Conservation (phyloP, 2,329 filamentous ascomycete genomes). For the Chaetomium globosum region DNA sequence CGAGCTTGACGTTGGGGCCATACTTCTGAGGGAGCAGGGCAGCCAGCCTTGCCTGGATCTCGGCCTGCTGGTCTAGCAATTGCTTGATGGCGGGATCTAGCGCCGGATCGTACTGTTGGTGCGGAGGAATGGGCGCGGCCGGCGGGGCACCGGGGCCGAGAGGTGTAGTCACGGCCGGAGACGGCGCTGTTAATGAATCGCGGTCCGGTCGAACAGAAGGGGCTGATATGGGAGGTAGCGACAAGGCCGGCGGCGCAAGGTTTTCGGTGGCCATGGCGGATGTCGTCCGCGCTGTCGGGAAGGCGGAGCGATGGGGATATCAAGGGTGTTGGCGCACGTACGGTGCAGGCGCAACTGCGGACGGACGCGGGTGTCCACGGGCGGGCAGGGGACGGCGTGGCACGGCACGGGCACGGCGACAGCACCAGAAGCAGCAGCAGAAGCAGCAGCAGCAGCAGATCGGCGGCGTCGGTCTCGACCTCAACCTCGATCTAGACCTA, state of each 20-base stretch:
- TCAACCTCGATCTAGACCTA: neutral
- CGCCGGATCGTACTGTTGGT: conserved; percentile 42
- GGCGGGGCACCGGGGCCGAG: conserved; percentile 25
- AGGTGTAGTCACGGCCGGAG: conserved; percentile 28
- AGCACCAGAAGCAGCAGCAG: neutral
- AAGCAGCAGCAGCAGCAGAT: neutral
- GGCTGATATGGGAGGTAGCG: conserved; percentile 25
- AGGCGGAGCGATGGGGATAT: conserved; percentile 12
- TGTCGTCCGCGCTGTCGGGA: conserved; percentile 3
- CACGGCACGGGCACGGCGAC: conserved; percentile 27
- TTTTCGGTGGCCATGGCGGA: conserved; percentile 36
- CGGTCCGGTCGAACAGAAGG: conserved; percentile 30
- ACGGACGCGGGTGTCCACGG: conserved; percentile 10
- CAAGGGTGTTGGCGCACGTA: conserved; percentile 2
- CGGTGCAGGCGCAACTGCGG: conserved; percentile 7
- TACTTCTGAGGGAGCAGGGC: conserved; percentile 53
- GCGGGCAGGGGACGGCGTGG: conserved; percentile 18
- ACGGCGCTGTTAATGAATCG: conserved; percentile 31
- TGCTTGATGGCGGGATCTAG: conserved; percentile 50
- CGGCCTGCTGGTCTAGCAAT: conserved; percentile 56
- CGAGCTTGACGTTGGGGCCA: conserved; percentile 51
- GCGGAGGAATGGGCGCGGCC: conserved; percentile 25
- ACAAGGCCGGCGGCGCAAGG: conserved; percentile 31
- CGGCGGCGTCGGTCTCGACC: neutral
- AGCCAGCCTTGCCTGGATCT: conserved; percentile 55